Conservation (phyloP, 345 rosid genomes). For the Eucalyptus erythrocorys region DNA sequence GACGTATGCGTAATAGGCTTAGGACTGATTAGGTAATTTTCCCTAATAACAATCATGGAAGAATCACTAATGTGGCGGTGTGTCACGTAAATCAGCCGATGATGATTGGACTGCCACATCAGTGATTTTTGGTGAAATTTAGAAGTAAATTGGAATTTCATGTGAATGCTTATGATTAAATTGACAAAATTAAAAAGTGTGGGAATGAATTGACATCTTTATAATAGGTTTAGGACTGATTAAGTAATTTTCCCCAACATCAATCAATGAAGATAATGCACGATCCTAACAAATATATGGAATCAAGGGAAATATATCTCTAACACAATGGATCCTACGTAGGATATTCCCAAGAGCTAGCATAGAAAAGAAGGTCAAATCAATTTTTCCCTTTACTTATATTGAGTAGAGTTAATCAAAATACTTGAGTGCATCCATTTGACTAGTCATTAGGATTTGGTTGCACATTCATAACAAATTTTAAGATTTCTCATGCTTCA, state of each 20-base stretch:
- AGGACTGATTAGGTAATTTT: not conserved
- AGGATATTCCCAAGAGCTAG: not conserved
- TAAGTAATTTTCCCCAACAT: not conserved
- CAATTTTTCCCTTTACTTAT: not conserved
- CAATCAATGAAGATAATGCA: not conserved
- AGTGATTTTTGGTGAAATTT: not conserved
- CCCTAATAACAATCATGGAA: no score
- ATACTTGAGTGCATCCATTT: not conserved
- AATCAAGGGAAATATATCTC: not conserved
- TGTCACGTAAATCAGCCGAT: not conserved
- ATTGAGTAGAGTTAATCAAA: not conserved
- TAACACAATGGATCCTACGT: not conserved
- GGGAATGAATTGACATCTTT: not conserved
- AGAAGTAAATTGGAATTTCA: not conserved
- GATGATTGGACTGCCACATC: accelerated
- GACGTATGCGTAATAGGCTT: not conserved
- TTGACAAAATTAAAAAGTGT: not conserved
- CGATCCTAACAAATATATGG: not conserved
- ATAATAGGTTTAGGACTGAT: not conserved
- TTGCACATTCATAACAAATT: not conserved
- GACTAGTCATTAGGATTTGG: not conserved
- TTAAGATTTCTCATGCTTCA: not conserved
- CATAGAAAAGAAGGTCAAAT: not conserved
- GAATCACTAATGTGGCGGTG: not conserved
- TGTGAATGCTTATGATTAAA: not conserved